phyloP scores from a whole-genome alignment of 75 land plant genomes.

The Chamaecyparis obtusa region DNA sequence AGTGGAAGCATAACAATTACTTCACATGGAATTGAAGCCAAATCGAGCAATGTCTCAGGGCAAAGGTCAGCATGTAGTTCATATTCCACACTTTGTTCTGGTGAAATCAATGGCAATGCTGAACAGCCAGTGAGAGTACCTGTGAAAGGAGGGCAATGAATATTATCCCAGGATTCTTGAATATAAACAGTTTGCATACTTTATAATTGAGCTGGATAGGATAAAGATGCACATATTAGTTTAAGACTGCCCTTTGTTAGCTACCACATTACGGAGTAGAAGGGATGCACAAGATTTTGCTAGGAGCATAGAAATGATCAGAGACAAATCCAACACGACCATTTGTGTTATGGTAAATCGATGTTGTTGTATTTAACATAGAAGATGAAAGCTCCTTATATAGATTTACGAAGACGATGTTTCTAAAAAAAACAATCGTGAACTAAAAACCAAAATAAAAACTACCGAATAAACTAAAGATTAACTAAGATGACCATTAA shows the following conservation, averaged over 20 bases:
- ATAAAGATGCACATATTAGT: neutral
- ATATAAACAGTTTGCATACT: neutral
- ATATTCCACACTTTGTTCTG: slow-evolving; percentile 9
- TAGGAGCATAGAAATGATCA: neutral
- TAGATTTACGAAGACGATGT: no score
- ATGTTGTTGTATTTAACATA: no score
- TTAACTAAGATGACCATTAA: no score
- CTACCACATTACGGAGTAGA: neutral
- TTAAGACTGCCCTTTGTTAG: no score
- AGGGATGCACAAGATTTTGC: neutral
- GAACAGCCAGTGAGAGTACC: slow-evolving; percentile 91
- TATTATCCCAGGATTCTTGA: neutral
- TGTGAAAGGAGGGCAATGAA: slow-evolving; percentile 75
- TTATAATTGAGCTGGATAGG: neutral
- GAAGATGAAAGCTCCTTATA: no score
- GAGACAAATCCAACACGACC: neutral
- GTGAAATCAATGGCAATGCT: neutral
- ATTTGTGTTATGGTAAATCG: no score
- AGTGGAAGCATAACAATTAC: slow-evolving; percentile 3
- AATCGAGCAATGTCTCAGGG: neutral
- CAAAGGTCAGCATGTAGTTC: neutral
- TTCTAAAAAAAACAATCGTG: no score
- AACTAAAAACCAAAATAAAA: no score
- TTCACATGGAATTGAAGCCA: slow-evolving; percentile 3
- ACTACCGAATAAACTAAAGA: no score